A percentile compares a stretch with the other conserved stretches of the same genome.
Conservation (phyloP, 768 basidiomycete species). For the Tubosaeta sp. region DNA sequence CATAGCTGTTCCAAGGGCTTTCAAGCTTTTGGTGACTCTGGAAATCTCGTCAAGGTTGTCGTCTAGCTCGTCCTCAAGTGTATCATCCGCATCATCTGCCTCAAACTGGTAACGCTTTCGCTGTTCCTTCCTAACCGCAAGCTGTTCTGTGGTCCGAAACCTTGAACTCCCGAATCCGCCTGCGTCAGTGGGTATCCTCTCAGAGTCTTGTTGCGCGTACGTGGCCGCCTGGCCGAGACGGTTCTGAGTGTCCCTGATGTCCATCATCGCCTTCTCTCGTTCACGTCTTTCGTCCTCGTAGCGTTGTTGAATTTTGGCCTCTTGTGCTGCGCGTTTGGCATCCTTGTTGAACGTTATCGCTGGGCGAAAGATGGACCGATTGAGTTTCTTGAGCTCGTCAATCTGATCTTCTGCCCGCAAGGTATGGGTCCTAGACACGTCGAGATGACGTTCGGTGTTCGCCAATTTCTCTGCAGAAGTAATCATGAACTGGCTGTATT, state of each 20-base stretch:
- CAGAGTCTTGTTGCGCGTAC: constrained; percentile 53
- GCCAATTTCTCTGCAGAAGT: constrained; percentile 67
- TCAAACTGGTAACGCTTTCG: constrained; percentile 90
- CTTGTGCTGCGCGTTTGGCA: constrained; percentile 80
- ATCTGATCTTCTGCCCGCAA: constrained; percentile 89
- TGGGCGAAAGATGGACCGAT: constrained; percentile 91
- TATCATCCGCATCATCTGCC: constrained; percentile 84
- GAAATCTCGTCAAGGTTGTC: constrained; percentile 85
- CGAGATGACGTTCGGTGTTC: constrained; percentile 92
- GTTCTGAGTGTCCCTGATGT: constrained; percentile 83
- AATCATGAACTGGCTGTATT: background rate
- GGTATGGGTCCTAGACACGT: constrained; percentile 85
- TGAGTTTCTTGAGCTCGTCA: constrained; percentile 89
- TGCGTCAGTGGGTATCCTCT: constrained; percentile 26
- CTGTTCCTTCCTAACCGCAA: constrained; percentile 57
- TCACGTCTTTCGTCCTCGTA: constrained; percentile 84
- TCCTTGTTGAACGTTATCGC: constrained; percentile 93
- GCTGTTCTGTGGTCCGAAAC: constrained; percentile 47
- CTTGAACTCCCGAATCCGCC: constrained; percentile 31
- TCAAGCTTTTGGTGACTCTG: constrained; percentile 71
- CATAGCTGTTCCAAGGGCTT: constrained; percentile 76
- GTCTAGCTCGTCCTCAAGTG: constrained; percentile 91
- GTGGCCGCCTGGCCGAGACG: constrained; percentile 73
- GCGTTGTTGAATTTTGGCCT: constrained; percentile 76
- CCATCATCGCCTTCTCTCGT: constrained; percentile 79